Conservation (phyloP, 129 eudicot species). For the Glebionis coronaria region DNA sequence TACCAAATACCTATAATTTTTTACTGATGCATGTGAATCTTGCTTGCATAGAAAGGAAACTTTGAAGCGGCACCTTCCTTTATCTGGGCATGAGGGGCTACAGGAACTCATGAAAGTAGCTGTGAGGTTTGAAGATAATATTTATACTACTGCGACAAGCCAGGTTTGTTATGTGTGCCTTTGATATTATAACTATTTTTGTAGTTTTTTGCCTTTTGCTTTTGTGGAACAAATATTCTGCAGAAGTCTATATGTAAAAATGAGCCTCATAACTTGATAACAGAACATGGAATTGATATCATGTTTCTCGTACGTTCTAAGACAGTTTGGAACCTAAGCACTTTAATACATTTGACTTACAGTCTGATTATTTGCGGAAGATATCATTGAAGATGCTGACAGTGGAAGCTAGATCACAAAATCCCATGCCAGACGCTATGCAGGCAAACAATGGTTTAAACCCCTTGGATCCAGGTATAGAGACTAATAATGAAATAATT, state of each 20-base stretch:
- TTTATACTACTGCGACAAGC: conserved; percentile 64
- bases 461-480: too few relatives aligned
- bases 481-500: too few relatives aligned
- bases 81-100: conserved; percentile 70
- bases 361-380: too few relatives aligned
- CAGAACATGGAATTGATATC: not conserved
- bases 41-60: conserved; percentile 56
- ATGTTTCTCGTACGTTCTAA: too few relatives aligned
- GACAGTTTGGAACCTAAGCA: too few relatives aligned
- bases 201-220: not conserved
- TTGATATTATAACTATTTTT: not conserved
- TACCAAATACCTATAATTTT: not conserved
- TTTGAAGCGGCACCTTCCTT: conserved; percentile 69
- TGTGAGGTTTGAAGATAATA: conserved; percentile 66
- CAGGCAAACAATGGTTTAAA: too few relatives aligned
- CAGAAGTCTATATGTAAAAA: not conserved
- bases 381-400: too few relatives aligned
- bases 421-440: too few relatives aligned
- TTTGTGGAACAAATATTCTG: not conserved
- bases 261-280: not conserved
- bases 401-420: too few relatives aligned
- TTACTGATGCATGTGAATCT: conserved; percentile 10
- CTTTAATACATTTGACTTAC: too few relatives aligned
- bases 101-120: conserved; percentile 64
- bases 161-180: conserved; percentile 39